Evolutionary conservation across 148 eudicot genomes (phyloP), one percentile per base, ranked within the genome.

Genomic region (Vaccinium macrocarpon): DNA sequence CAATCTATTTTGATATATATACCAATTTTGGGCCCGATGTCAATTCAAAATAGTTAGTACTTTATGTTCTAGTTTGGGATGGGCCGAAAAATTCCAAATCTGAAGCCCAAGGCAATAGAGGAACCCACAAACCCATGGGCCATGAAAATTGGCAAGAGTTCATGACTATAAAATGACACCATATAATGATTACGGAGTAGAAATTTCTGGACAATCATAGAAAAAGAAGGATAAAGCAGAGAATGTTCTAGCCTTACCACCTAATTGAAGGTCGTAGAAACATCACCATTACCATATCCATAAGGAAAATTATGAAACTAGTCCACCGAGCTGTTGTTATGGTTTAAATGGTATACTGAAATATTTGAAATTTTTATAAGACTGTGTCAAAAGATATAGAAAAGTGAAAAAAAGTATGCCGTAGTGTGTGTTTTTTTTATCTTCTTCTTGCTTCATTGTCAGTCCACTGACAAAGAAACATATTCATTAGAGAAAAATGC

Each of bases 231-330:
- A 32, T 53, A 55, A 79, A 15, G 25, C 25, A 56, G 4, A 62
- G 76, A 82, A 82, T 15, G n/a, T 82, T 49, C 76, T 70, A 82
- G 57, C 56, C 4, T 51, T 50, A 2, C 84, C 84, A 66, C 61
- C 75, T 19, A 82, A 49, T 1, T 70, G 84, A 68, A 82, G 61
- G 77, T 82, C 1, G 48, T 82, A 70, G 84, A 82, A 79, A 18
- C 38, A 52, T 18, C 53, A 42, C 46, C 46, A 42, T 42, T 42
- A 35, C 38, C 38, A 35, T 35, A 35, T 35, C 38, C 38, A 35
- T 35, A 35, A 35, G 38, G 38, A 35, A 35, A 35, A 35, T 35
- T 2, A 35, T 35, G 2, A 35, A 2, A 35, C 38, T 3, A 35
- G 3, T 3, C 35, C 38, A 35, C 38, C 3, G 38, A 35, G 38